These are phyloP conservation scores for Tulasnella sp. DNA, from an alignment of 768 basidiomycete genomes.

Conservation along the genomic window DNA sequence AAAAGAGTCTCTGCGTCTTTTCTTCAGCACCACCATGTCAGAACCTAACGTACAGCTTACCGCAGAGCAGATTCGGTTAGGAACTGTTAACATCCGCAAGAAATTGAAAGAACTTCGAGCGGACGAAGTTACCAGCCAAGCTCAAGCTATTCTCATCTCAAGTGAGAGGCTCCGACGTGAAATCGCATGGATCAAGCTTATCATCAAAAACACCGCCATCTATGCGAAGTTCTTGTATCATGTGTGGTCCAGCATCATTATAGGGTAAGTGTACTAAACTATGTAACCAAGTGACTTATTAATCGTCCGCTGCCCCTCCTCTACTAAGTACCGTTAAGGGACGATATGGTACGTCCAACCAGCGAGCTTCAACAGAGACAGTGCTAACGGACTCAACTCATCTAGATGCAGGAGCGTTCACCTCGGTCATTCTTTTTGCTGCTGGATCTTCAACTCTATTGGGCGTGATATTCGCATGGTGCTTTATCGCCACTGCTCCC, in stretches of 20 bases:
- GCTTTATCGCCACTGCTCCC: constrained; percentile 6
- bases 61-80: neutral
- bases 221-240: neutral
- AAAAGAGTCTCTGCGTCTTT: no score
- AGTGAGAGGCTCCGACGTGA: neutral
- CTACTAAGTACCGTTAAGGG: no score
- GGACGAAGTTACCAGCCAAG: constrained; percentile 8
- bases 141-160: no score
- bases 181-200: neutral
- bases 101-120: neutral
- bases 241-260: constrained; percentile 1
- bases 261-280: neutral
- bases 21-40: no score
- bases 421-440: constrained; percentile 7
- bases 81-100: neutral
- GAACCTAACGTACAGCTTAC: neutral
- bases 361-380: no score
- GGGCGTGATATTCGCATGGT: constrained; percentile 8
- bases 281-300: neutral
- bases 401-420: neutral
- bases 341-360: no score
- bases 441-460: neutral
- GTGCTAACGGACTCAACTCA: no score
- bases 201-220: neutral
- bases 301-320: no score